Evolutionary conservation across 2,329 filamentous ascomycete species (phyloP), one percentile per base, ranked within the genome.

Genomic region (Cercospora sesami): DNA sequence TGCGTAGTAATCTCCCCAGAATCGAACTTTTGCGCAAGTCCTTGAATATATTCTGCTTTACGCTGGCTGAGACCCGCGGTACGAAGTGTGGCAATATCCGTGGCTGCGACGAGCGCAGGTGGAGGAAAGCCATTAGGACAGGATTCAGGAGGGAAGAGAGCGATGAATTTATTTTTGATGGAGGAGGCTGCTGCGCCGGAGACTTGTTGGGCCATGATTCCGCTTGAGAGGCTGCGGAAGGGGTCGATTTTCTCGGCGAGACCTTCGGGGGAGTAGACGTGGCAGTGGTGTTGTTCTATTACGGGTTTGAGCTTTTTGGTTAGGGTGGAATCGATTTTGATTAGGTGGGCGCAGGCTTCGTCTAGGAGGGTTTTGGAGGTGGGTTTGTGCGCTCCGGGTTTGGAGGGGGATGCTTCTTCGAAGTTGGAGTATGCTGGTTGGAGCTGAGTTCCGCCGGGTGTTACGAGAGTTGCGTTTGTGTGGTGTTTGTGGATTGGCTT

Each of bases 171-270:
- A 60, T 86, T 86, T 79, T 94, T 94, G 81, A 99, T 98, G 5
- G 91, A 91, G 73, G 88, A 90, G 12, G 95, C 95, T 0, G 95
- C 95, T 5, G 93, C 93, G 18, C 94, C 93, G 0, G 93, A 97
- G 21, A 99, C 94, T 82, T 99, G 95, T 81, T 98, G 95, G 63
- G 92, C 93, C 74, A 98, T 96, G 77, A 99, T 97, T 62, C 93
- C 91, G 79, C 90, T 94, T 45, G 88, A 86, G 36, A 99, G 85
- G 66, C 88, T 89, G 73, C 91, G 90, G 76, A 97, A 99, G 0
- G 95, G 95, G 79, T 98, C 93, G 68, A 97, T 87, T 71, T 88
- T 85, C 79, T 97, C 93, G 30, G 90, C 87, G n/a, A 98, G 82
- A 0, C 93, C 93, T 70, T 91, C 89, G 0, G 92, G 86, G 1